These are phyloP conservation scores for Aspergillus novofumigatus DNA, from an alignment of 2,329 filamentous ascomycete species.

Conservation along the genomic window DNA sequence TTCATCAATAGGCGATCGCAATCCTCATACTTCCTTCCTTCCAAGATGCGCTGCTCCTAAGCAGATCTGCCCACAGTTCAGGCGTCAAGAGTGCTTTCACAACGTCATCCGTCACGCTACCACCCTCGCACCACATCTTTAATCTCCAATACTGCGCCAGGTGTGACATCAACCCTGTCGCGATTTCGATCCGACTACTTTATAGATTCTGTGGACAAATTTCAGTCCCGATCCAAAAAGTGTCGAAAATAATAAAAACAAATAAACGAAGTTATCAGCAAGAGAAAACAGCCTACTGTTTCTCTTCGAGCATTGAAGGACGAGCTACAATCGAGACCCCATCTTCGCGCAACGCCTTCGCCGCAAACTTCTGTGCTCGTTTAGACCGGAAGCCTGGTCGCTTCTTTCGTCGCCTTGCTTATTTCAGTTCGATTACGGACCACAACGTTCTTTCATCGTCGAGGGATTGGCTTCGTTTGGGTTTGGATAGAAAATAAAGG, in stretches of 20 bases:
- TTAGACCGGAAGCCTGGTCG: slow-evolving; percentile 27
- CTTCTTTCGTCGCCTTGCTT: slow-evolving; percentile 17
- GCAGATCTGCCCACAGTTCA: slow-evolving; percentile 20
- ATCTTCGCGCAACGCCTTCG: slow-evolving; percentile 16
- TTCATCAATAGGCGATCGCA: slow-evolving; percentile 5
- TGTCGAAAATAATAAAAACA: slow-evolving; percentile 8
- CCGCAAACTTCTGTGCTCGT: slow-evolving; percentile 4
- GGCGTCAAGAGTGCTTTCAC: slow-evolving; percentile 23
- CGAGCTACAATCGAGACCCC: slow-evolving; percentile 3
- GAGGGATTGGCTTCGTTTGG: slow-evolving; percentile 22
- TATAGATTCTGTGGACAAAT: slow-evolving; percentile 12
- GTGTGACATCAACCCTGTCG: slow-evolving; percentile 7
- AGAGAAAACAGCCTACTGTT: background rate
- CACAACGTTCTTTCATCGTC: slow-evolving; percentile 12
- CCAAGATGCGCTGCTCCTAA: slow-evolving; percentile 28
- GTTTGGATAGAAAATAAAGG: slow-evolving; percentile 27
- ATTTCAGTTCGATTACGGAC: slow-evolving; percentile 9
- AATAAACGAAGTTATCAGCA: slow-evolving; percentile 4
- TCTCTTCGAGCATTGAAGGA: background rate
- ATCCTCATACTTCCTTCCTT: slow-evolving; percentile 4
- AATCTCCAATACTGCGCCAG: slow-evolving; percentile 18
- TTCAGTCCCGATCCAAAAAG: slow-evolving; percentile 1
- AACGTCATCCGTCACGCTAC: slow-evolving; percentile 34
- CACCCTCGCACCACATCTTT: slow-evolving; percentile 8
- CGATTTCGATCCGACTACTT: slow-evolving; percentile 9